Conservation (phyloP, 2,329 filamentous ascomycete species). For the Ascochyta pisi region DNA sequence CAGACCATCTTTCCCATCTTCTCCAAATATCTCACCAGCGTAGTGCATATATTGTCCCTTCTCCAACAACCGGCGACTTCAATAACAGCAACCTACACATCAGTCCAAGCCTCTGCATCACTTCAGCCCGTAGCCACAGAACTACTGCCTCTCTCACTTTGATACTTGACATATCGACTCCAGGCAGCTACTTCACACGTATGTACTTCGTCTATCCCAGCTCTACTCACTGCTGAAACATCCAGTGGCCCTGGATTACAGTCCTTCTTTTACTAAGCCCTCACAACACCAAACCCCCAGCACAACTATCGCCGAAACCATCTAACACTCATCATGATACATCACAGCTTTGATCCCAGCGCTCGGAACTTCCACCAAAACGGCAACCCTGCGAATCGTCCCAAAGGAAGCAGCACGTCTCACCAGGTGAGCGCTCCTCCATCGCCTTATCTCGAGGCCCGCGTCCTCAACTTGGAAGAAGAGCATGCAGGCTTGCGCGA, state of each 20-base stretch:
- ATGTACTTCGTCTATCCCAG: not conserved
- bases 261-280: no score
- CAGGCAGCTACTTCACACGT: not conserved
- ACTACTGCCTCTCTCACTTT: conserved; percentile 1
- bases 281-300: not conserved
- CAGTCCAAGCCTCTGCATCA: not conserved
- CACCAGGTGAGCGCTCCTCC: conserved; percentile 24
- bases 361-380: conserved; percentile 16
- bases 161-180: not conserved
- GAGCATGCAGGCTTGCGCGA: conserved; percentile 20
- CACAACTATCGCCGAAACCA: not conserved
- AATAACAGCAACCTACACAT: not conserved
- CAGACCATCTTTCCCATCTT: no score
- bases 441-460: conserved; percentile 25
- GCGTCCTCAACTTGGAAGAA: conserved; percentile 26
- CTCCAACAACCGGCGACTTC: not conserved
- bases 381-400: not conserved
- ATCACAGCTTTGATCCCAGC: conserved; percentile 18
- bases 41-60: not conserved
- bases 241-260: no score
- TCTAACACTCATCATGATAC: not conserved
- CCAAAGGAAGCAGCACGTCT: conserved; percentile 8
- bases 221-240: no score
- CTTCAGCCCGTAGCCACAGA: not conserved
- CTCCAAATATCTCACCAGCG: not conserved